These are phyloP conservation scores for Ophiostoma ips DNA, from an alignment of 2,329 filamentous ascomycete species.

Conservation along the genomic window DNA sequence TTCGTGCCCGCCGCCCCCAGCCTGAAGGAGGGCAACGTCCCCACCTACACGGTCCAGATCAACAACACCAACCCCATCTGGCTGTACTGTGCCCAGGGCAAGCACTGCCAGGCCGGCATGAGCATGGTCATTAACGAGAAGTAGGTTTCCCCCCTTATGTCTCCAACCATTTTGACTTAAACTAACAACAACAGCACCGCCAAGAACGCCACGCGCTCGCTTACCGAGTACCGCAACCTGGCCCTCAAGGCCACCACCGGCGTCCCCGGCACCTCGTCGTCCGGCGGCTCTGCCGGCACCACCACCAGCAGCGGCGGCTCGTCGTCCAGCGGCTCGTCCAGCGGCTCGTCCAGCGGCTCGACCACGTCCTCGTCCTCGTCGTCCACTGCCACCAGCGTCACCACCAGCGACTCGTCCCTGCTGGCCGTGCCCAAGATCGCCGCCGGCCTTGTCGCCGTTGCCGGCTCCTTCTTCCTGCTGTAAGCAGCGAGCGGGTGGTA, in stretches of 20 bases:
- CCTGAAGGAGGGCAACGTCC: slow-evolving; percentile 34
- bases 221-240: slow-evolving; percentile 32
- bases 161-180: background rate
- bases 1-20: slow-evolving; percentile 49
- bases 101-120: slow-evolving; percentile 37
- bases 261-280: slow-evolving; percentile 16
- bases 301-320: slow-evolving; percentile 6
- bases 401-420: slow-evolving; percentile 16
- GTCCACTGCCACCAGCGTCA: slow-evolving; percentile 7
- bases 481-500: slow-evolving; percentile 11
- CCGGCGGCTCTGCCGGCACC: slow-evolving; percentile 9
- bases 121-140: slow-evolving; percentile 51
- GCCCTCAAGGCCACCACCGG: slow-evolving; percentile 27
- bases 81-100: slow-evolving; percentile 31
- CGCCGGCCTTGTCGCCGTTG: slow-evolving; percentile 29
- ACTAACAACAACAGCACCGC: slow-evolving; percentile 24
- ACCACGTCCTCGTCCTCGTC: background rate
- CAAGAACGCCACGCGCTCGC: slow-evolving; percentile 37
- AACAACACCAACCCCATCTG: slow-evolving; percentile 49
- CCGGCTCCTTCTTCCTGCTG: slow-evolving; percentile 29
- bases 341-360: slow-evolving; percentile 1
- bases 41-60: slow-evolving; percentile 59
- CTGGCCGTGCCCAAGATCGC: slow-evolving; percentile 28
- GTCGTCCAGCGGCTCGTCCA: too few relatives aligned
- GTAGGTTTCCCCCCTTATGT: slow-evolving; percentile 29